Evolutionary conservation across 176 grass and related monocot species (phyloP), one percentile per base, ranked within the genome.

Genomic region (Oropetium thomaeum): DNA sequence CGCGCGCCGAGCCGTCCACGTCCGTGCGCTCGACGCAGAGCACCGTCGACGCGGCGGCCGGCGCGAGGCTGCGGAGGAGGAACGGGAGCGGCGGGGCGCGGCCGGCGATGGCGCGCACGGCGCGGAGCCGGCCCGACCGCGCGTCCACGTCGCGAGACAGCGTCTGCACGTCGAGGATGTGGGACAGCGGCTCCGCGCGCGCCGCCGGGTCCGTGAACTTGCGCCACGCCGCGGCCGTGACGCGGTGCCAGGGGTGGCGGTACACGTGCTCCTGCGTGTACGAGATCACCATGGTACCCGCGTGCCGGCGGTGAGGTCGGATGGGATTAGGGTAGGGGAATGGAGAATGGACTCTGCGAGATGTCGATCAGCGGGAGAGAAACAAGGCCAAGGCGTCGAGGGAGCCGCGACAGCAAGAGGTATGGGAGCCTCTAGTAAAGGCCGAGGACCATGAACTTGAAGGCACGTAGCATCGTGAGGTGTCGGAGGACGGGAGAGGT

Each of bases 181-280:
- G 81, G 15, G 81, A 73, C 30, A 89, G 81, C 38, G 72, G 1
- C 3, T 33, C 43, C 13, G 58, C 54, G 20, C 69, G 53, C 37
- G 92, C 62, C 4, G 53, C 69, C 10, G 89, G 83, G 76, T 92
- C 89, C 22, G 89, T 92, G 92, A 85, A 92, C 84, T 87, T 92
- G 81, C 86, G 92, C 89, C 86, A 92, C 53, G 76, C 89, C 16
- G 89, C 92, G 1, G 89, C 76, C 19, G 86, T 96, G 4, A 96
- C 89, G 16, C 89, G 92, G 75, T 92, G 83, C 89, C 92, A 96
- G 7, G 89, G 89, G 70, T 96, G 89, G 7, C 35, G 83, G 81
- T 89, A 96, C 33, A 96, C 83, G 80, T 92, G 92, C 74, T 96
- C 92, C 58, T 92, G 78, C 58, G 86, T 85, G 86, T 89, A 96